A percentile compares a stretch with the other conserved stretches of the same genome.
phyloP scores from a whole-genome alignment of 768 basidiomycete species.

The Naganishia onofrii region DNA sequence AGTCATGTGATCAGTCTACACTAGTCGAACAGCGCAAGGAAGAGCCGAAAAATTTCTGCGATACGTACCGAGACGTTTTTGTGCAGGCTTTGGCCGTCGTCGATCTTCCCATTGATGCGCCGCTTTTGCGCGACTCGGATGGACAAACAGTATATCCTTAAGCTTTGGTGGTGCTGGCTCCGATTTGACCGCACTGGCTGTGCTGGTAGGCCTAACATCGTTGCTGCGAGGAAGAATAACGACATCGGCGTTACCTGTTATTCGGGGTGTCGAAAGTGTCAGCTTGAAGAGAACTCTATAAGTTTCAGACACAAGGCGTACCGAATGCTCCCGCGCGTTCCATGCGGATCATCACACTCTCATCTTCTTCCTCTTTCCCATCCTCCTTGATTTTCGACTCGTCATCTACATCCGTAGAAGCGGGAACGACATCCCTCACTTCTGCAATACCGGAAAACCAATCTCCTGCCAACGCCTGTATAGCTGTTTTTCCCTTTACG shows the following conservation, averaged over 20 bases:
- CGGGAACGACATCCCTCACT: background rate
- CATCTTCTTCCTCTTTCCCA: background rate
- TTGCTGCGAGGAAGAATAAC: conserved; percentile 2
- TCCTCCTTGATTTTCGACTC: conserved; percentile 3
- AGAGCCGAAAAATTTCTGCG: background rate
- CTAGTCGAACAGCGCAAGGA: background rate
- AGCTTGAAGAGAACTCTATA: background rate
- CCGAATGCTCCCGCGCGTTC: conserved; percentile 14
- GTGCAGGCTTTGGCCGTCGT: background rate
- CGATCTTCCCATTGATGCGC: conserved; percentile 3
- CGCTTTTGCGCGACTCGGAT: conserved; percentile 5
- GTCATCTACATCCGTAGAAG: background rate
- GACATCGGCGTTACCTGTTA: conserved; percentile 3
- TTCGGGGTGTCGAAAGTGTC: background rate
- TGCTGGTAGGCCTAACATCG: background rate
- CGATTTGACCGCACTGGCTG: background rate
- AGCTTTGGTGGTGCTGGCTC: background rate
- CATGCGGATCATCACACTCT: conserved; percentile 16
- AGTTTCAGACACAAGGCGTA: background rate
- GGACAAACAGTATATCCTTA: conserved; percentile 9
- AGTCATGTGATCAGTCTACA: background rate
- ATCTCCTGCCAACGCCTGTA: background rate
- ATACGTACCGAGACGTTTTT: conserved; percentile 7
- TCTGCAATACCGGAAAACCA: conserved; percentile 26
- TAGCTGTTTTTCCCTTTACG: background rate